These are phyloP conservation scores for Corylus avellana DNA, from an alignment of 306 rosid genomes.

Conservation along the genomic window DNA sequence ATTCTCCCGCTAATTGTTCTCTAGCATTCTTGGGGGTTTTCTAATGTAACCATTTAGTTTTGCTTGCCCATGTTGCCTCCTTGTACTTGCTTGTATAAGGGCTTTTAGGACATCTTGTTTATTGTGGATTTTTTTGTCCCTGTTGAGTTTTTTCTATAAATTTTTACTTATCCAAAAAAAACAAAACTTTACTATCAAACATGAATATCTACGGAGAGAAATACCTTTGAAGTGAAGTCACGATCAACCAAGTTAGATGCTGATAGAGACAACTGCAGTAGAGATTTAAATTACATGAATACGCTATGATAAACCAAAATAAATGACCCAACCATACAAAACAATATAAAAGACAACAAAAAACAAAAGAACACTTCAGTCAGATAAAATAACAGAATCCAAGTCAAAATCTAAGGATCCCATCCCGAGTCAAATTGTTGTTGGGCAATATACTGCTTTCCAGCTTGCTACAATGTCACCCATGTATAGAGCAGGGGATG, in stretches of 20 bases:
- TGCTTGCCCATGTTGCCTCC: too few relatives aligned
- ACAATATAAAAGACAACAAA: not conserved
- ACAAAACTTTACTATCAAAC: not conserved
- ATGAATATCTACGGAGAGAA: not conserved
- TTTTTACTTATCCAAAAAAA: too few relatives aligned
- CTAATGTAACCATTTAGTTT: too few relatives aligned
- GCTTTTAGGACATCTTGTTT: too few relatives aligned
- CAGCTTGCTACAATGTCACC: not conserved
- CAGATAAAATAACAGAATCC: not conserved
- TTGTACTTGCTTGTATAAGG: too few relatives aligned
- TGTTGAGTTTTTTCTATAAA: too few relatives aligned
- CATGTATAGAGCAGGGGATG: not conserved
- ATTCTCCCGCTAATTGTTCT: too few relatives aligned
- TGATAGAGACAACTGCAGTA: conserved; percentile 65
- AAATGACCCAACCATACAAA: too few relatives aligned
- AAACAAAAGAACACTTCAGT: not conserved
- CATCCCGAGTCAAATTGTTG: not conserved
- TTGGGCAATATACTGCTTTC: not conserved
- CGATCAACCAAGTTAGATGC: conserved; percentile 64
- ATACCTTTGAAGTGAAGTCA: conserved; percentile 59
- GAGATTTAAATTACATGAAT: conserved; percentile 29
- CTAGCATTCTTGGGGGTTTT: too few relatives aligned
- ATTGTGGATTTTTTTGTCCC: too few relatives aligned
- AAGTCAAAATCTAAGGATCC: not conserved
- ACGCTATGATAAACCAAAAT: conserved; percentile 3